phyloP scores from a whole-genome alignment of 116 monocot species.

The Trichopus zeylanicus region DNA sequence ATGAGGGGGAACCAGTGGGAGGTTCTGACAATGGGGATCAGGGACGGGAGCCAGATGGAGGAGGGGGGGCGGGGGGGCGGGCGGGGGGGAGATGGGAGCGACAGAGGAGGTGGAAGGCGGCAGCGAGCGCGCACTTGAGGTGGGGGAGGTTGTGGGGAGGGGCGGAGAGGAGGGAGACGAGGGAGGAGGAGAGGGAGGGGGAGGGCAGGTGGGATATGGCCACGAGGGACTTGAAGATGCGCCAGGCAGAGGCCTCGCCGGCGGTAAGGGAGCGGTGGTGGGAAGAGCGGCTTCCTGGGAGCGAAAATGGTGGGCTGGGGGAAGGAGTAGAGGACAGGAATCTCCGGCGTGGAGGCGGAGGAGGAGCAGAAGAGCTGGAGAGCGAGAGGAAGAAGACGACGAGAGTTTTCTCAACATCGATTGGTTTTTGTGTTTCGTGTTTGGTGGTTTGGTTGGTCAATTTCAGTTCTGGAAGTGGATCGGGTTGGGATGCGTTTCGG shows the following conservation, averaged over 20 bases:
- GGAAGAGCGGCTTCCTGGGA: slow-evolving; percentile 14
- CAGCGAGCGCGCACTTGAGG: slow-evolving; percentile 28
- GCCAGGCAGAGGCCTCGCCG: slow-evolving; percentile 1
- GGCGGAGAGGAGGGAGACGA: slow-evolving; percentile 1
- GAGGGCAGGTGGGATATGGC: slow-evolving; percentile 26
- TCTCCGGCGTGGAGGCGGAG: slow-evolving; percentile 34
- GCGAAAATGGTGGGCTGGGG: slow-evolving; percentile 37
- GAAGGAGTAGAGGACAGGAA: slow-evolving; percentile 26
- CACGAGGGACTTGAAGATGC: slow-evolving; percentile 43
- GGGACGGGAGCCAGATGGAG: slow-evolving; percentile 35
- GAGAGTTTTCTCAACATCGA: slow-evolving; percentile 17
- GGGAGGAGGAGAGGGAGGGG: slow-evolving; percentile 6
- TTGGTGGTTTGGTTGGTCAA: too few species aligned
- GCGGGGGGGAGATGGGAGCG: slow-evolving; percentile 55
- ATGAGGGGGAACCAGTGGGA: slow-evolving; percentile 20
- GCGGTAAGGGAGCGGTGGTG: not conserved
- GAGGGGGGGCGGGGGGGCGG: slow-evolving; percentile 28
- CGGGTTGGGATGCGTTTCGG: too few species aligned
- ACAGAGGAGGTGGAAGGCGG: slow-evolving; percentile 28
- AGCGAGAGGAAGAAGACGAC: slow-evolving; percentile 27
- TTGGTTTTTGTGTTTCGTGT: not conserved
- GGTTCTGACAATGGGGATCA: slow-evolving; percentile 24
- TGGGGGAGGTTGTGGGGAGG: slow-evolving; percentile 38
- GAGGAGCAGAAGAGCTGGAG: slow-evolving; percentile 30
- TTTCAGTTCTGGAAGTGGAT: too few species aligned